These are phyloP conservation scores for Boechera retrofracta DNA, from an alignment of 345 rosid species.

Conservation along the genomic window DNA sequence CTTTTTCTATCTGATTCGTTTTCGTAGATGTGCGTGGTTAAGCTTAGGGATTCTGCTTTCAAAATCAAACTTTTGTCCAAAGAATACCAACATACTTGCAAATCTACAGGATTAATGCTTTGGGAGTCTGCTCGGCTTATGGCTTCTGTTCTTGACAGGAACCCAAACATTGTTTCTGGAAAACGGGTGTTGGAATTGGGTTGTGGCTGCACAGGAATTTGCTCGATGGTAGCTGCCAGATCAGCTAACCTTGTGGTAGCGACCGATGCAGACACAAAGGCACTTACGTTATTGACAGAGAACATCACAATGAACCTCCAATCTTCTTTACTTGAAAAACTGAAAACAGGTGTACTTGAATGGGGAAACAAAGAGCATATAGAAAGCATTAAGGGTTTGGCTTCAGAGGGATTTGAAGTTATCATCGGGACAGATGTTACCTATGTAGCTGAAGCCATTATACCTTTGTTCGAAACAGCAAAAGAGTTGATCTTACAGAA, in stretches of 20 bases:
- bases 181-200: conserved; percentile 81
- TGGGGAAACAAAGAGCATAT: conserved; percentile 80
- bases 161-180: conserved; percentile 70
- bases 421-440: conserved; percentile 89
- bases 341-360: conserved; percentile 59
- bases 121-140: conserved; percentile 93
- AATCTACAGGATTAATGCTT: conserved; percentile 90
- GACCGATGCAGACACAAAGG: conserved; percentile 71
- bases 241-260: conserved; percentile 77
- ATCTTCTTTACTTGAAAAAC: conserved; percentile 50
- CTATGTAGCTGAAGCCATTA: conserved; percentile 66
- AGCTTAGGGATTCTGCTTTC: conserved; percentile 52
- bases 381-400: conserved; percentile 50
- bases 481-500: conserved; percentile 58
- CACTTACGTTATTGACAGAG: conserved; percentile 59
- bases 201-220: conserved; percentile 81
- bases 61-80: conserved; percentile 65
- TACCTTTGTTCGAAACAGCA: conserved; percentile 77
- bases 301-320: conserved; percentile 65
- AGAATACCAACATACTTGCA: conserved; percentile 90
- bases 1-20: conserved; percentile 10
- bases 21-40: conserved; percentile 57
- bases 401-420: conserved; percentile 66
- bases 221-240: conserved; percentile 80
- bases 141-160: conserved; percentile 76